Base-by-base conservation (phyloP, 163 green algal species). In the Chlamydomonas reinhardtii region DNA sequence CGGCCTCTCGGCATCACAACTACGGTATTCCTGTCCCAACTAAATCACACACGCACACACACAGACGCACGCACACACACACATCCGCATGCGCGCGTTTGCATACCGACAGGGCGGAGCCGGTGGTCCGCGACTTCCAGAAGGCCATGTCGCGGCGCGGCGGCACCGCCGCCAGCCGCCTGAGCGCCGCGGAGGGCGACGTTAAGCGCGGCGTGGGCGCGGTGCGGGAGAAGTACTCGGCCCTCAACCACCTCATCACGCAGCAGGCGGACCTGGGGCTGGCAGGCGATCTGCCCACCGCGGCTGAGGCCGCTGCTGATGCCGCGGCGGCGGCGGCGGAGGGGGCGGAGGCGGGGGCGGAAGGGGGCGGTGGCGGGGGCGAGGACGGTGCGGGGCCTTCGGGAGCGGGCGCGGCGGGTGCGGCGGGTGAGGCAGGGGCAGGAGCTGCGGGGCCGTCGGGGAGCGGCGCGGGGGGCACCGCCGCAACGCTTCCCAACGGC, bases 161-260 rank as follows among this genome's bases (percentile, higher is more conserved):
- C 5, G 16, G 39, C 22, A 29, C 14, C 48, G 6, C 48, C 6
- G 48, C 5, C 6, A 17, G 6, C 48, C 48, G 48, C 6, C 48
- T 56, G 48, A 9, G 19, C 11, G 14, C 48, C 48, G 48, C 48
- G 48, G 48, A 56, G 48, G 48, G 6, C 6, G 48, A 56, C 48
- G 48, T 56, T 1, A 17, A 19, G 48, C 48, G 48, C 6, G 39
- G 14, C 48, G 48, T 56, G 48, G 48, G 48, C 48, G 61, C 34
- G 25, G 61, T 86, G 54, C 15, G 43, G 0, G 71, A 83, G 39
- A 83, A 84, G n/a, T 94, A 88, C 86, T 82, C 87, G 69, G 84
- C 82, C 35, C 71, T 95, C 32, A 79, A 91, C 83, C 89, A 92
- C 83, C 68, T 91, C 31, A 19, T 87, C 25, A 25, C 24, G 54